A percentile compares a stretch with the other conserved stretches of the same genome.
Evolutionary conservation across 2,329 filamentous ascomycete species (phyloP).

Genomic region (Sodiomyces alkalinus): DNA sequence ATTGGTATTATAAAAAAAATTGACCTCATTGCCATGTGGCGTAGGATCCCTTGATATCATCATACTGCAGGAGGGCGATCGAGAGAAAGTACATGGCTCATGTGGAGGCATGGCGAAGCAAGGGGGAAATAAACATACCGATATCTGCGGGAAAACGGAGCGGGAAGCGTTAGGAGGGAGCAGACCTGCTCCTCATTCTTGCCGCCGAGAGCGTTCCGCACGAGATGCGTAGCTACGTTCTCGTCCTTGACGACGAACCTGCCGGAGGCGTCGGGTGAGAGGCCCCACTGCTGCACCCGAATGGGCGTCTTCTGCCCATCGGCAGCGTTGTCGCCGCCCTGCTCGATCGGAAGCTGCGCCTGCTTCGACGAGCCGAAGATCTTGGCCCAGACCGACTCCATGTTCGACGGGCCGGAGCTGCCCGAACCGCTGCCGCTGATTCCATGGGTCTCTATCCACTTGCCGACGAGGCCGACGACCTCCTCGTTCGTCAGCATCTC

Average conservation of each 20-base stretch:
- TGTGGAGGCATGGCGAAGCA: too few species aligned
- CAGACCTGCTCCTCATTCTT: conserved; percentile 89
- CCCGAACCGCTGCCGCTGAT: too few species aligned
- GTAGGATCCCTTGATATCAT: neutral
- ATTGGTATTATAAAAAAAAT: too few species aligned
- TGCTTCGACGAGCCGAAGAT: conserved; percentile 39
- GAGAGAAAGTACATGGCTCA: too few species aligned
- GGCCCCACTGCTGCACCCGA: conserved; percentile 80
- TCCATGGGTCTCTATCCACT: conserved; percentile 89
- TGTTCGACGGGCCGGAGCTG: conserved; percentile 41
- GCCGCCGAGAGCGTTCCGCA: conserved; percentile 87
- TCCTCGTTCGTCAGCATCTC: conserved; percentile 99
- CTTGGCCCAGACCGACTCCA: conserved; percentile 54
- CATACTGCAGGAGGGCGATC: neutral
- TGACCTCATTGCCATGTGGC: too few species aligned
- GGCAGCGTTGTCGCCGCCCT: conserved; percentile 25
- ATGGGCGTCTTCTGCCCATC: conserved; percentile 78
- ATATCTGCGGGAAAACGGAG: conserved; percentile 82
- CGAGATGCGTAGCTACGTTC: conserved; percentile 89
- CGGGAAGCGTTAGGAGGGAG: conserved; percentile 77
- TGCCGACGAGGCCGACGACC: conserved; percentile 87
- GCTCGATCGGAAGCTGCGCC: conserved; percentile 60
- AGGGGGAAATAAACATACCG: conserved; percentile 52
- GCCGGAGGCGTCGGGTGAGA: conserved; percentile 55
- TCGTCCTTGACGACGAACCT: conserved; percentile 92